These are phyloP conservation scores for Clohesyomyces aquaticus DNA, from an alignment of 495 filamentous ascomycete genomes.

Conservation along the genomic window DNA sequence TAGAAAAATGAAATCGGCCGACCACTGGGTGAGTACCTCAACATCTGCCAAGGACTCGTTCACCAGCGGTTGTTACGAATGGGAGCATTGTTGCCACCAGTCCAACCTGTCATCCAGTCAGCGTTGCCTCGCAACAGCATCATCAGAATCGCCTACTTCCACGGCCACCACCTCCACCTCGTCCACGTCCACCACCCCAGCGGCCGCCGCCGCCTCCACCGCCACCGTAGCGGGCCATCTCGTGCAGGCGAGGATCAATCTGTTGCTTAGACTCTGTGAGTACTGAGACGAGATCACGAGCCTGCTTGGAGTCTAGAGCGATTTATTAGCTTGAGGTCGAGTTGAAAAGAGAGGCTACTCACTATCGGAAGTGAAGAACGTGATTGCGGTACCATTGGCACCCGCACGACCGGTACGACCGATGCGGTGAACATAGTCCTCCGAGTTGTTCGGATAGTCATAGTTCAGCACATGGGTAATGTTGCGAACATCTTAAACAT, in stretches of 20 bases:
- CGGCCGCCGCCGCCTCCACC: slow-evolving; percentile 61
- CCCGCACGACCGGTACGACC: slow-evolving; percentile 55
- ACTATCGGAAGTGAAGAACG: slow-evolving; percentile 87
- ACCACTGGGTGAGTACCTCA: background rate
- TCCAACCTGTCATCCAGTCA: slow-evolving; percentile 33
- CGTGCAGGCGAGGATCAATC: slow-evolving; percentile 90
- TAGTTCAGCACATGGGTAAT: slow-evolving; percentile 99
- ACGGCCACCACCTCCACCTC: slow-evolving; percentile 62
- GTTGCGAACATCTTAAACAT: slow-evolving; percentile 93
- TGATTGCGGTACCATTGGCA: slow-evolving; percentile 54
- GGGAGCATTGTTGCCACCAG: slow-evolving; percentile 46
- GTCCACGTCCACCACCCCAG: slow-evolving; percentile 61
- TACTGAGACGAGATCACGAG: slow-evolving; percentile 90
- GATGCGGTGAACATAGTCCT: slow-evolving; percentile 56
- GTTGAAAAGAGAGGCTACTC: slow-evolving; percentile 52
- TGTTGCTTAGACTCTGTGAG: slow-evolving; percentile 98
- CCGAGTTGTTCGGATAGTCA: slow-evolving; percentile 99
- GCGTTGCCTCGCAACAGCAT: background rate
- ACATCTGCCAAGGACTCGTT: background rate
- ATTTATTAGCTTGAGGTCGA: slow-evolving; percentile 1
- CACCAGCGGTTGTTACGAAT: slow-evolving; percentile 49
- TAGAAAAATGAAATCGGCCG: background rate
- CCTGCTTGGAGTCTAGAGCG: slow-evolving; percentile 83
- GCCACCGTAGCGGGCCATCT: slow-evolving; percentile 93
- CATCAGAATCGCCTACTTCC: slow-evolving; percentile 49